These are phyloP conservation scores for Phytophthora boehmeriae DNA, from an alignment of 352 stramenopile species.

Conservation along the genomic window DNA sequence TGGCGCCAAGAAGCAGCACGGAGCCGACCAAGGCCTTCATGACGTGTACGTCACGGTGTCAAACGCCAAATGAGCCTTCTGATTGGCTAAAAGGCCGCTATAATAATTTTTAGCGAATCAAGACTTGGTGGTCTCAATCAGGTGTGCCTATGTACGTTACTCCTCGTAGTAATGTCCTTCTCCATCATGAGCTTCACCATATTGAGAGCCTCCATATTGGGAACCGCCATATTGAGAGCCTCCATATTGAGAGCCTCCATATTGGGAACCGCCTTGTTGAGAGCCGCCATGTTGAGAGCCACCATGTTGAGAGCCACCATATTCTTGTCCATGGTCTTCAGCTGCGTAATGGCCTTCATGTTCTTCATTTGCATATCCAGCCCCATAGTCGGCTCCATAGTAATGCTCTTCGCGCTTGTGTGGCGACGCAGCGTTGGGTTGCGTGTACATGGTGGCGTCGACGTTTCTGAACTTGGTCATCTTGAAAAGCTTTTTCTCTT, in stretches of 20 bases:
- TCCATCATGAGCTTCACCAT: not conserved
- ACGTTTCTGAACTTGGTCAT: slow-evolving; percentile 90
- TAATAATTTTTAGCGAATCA: slow-evolving; percentile 10
- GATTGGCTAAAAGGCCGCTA: slow-evolving; percentile 21
- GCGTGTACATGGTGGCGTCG: slow-evolving; percentile 65
- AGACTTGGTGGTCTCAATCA: too few relatives aligned
- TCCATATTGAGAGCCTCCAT: too few relatives aligned
- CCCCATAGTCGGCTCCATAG: too few relatives aligned
- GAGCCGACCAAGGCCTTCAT: slow-evolving; percentile 20
- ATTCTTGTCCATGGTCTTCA: too few relatives aligned
- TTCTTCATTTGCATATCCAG: too few relatives aligned
- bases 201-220: too few relatives aligned
- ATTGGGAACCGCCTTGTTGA: too few relatives aligned
- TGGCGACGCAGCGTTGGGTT: slow-evolving; percentile 41
- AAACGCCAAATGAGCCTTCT: slow-evolving; percentile 7
- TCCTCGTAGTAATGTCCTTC: slow-evolving; percentile 6
- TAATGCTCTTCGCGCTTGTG: slow-evolving; percentile 7
- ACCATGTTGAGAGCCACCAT: too few relatives aligned
- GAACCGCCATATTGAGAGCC: too few relatives aligned
- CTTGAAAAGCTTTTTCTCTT: slow-evolving; percentile 69
- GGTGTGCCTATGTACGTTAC: too few relatives aligned
- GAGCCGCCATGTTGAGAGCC: too few relatives aligned
- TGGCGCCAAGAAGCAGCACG: slow-evolving; percentile 16
- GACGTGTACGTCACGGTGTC: not conserved
- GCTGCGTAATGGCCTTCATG: too few relatives aligned